Evolutionary conservation across 139 green algal genomes (phyloP), one percentile per base, ranked within the genome.

Genomic region (Chlamydomonas incerta): DNA sequence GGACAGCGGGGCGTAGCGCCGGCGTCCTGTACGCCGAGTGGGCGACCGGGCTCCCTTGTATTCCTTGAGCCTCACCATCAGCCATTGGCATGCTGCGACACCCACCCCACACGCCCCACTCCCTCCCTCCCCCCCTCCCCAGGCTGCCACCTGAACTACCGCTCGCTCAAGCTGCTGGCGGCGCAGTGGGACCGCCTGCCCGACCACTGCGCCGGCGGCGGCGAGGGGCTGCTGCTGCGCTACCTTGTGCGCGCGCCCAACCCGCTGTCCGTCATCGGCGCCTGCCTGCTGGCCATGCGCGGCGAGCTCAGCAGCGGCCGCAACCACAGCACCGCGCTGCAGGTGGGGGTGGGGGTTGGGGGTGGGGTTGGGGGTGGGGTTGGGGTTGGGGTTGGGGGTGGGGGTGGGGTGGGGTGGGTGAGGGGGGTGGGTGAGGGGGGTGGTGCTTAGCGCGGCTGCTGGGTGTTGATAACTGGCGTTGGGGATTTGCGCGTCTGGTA

Each of bases 281-380:
- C 82, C 29, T 81, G 47, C 72, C 82, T 88, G 35, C 67, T 88
- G 82, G 82, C 82, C 26, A 82, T 82, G 60, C 60, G 82, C 4
- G 55, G 71, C 13, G 82, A 87, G 82, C 13, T 87, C 50, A 35
- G 3, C 21, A 21, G 68, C 46, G 47, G 72, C 13, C 31, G 57
- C 29, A 67, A 72, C 37, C 34, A 74, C 52, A 73, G 63, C 72
- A n/a, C 58, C 6, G 77, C 72, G n/a, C 31, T 70, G 52, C 82
- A 82, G 55, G 72, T 88, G 58, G 17, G 3, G 65, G 11, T 6
- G 33, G 34, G 33, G 66, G 11, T 2, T 55, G 55, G 26, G 66
- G 37, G 9, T 55, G 66, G 35, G 68, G 20, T 2, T 17, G 73
- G 73, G 31, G 13, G 52, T 17, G 73, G 5, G 11, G 28, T 2